A percentile compares a stretch with the other conserved stretches of the same genome.
Evolutionary conservation across 192 early-diverging fungal species (phyloP).

Genomic region (Dimargaris cristalligena): DNA sequence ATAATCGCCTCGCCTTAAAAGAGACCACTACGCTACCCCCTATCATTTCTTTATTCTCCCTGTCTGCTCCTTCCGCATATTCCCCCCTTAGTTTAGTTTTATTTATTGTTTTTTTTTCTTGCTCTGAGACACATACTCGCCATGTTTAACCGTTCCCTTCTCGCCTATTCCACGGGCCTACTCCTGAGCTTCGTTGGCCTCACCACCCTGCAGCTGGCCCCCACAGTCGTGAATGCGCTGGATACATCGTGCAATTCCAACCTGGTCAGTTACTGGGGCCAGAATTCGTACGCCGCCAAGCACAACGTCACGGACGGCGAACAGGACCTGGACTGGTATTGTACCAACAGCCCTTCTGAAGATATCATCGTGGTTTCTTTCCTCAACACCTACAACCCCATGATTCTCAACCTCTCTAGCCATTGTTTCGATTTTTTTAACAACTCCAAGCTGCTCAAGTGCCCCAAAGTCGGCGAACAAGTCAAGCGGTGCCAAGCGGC

Average conservation of each 20-base stretch:
- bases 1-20: too few relatives aligned
- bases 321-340: conserved; percentile 7
- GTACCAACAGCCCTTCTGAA: conserved; percentile 8
- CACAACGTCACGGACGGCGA: conserved; percentile 11
- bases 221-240: too few relatives aligned
- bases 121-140: not conserved
- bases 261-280: conserved; percentile 42
- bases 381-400: conserved; percentile 9
- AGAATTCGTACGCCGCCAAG: conserved; percentile 32
- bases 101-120: too few relatives aligned
- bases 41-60: not conserved
- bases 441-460: not conserved
- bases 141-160: not conserved
- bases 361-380: conserved; percentile 7
- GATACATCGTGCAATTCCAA: conserved; percentile 31
- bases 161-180: not conserved
- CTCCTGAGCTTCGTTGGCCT: not conserved
- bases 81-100: too few relatives aligned
- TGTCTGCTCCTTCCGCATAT: too few relatives aligned
- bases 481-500: not conserved
- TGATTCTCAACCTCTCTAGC: conserved; percentile 4
- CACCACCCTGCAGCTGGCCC: too few relatives aligned
- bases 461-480: conserved; percentile 2
- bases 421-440: conserved; percentile 9
- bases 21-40: not conserved